Conservation (phyloP, 2,329 filamentous ascomycete genomes). For the Scedosporium aurantiacum region DNA sequence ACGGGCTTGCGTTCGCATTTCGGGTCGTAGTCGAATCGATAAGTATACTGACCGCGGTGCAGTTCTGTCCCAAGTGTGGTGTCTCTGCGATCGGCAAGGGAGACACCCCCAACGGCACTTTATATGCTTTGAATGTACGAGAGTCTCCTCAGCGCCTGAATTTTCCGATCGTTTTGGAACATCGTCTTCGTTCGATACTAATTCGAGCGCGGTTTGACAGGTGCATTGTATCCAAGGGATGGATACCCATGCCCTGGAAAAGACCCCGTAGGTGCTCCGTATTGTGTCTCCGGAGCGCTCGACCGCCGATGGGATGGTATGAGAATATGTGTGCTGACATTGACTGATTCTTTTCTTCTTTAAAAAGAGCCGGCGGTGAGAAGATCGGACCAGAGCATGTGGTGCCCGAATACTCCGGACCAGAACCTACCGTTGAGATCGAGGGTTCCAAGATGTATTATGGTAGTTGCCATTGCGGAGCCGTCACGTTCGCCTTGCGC, state of each 20-base stretch:
- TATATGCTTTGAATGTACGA: constrained; percentile 3
- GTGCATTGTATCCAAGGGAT: constrained; percentile 31
- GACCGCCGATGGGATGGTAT: not conserved
- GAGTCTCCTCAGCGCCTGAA: not conserved
- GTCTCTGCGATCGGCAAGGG: constrained; percentile 25
- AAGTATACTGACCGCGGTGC: not conserved
- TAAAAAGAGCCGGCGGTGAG: not conserved
- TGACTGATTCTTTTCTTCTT: too few species aligned
- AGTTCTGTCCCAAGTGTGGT: constrained; percentile 44
- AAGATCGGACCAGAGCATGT: not conserved
- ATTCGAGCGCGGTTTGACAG: constrained; percentile 15
- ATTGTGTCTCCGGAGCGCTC: not conserved
- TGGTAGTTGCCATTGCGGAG: constrained; percentile 43
- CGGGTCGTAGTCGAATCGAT: not conserved
- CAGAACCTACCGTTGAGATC: constrained; percentile 24
- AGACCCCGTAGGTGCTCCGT: constrained; percentile 20
- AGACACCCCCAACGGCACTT: not conserved
- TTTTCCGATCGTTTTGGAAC: too few species aligned
- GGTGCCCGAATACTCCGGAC: constrained; percentile 23
- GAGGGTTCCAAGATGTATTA: constrained; percentile 30
- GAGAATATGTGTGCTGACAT: not conserved
- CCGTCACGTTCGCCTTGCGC: constrained; percentile 30
- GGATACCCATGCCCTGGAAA: constrained; percentile 29
- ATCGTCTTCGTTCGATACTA: not conserved
- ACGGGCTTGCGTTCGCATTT: not conserved